Evolutionary conservation across 2,329 filamentous ascomycete genomes (phyloP), one percentile per base, ranked within the genome.

Genomic region (Pseudogymnoascus sp.): DNA sequence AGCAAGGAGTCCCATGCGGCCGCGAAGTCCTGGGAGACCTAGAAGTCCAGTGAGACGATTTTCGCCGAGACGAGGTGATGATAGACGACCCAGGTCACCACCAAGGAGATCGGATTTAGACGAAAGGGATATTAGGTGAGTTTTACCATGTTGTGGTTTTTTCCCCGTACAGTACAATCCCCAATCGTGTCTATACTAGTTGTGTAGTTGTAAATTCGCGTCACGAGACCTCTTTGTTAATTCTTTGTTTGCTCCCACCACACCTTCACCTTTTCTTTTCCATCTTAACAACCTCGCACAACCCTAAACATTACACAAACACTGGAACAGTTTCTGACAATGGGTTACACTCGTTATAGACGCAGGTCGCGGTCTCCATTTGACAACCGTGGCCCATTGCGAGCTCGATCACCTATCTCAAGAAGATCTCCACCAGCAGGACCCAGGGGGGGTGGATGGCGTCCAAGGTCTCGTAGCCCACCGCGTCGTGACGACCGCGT

Each of bases 381-480:
- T 62, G 72, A 75, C 31, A 70, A 71, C 64, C 69, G 72, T 57
- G 63, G 66, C 23, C 59, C 66, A 12, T 64, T 67, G 61, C 72
- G 72, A 47, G 66, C 66, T 34, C 69, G 72, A 67, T 73, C 72
- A 23, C 73, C 73, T 40, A 61, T 73, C 8, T 36, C 67, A 23
- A 68, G 72, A 65, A 69, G 71, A 67, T 74, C 72, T 36, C 72
- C 72, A 39, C 71, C 72, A 36, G 63, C 69, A 62, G 70, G 79
- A 60, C 76, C 76, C 51, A 65, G 72, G 68, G 70, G 69, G 12
- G 47, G 47, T 21, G 66, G 64, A 31, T 71, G 66, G 60, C 68
- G 72, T 37, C 66, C 65, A 40, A 79, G 81, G 57, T 81, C 83
- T 40, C 79, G 80, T 66, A 86, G 81, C 64, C 82, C 82, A 61